Base-by-base conservation (phyloP, 116 monocot species). In the Trichopus zeylanicus region DNA sequence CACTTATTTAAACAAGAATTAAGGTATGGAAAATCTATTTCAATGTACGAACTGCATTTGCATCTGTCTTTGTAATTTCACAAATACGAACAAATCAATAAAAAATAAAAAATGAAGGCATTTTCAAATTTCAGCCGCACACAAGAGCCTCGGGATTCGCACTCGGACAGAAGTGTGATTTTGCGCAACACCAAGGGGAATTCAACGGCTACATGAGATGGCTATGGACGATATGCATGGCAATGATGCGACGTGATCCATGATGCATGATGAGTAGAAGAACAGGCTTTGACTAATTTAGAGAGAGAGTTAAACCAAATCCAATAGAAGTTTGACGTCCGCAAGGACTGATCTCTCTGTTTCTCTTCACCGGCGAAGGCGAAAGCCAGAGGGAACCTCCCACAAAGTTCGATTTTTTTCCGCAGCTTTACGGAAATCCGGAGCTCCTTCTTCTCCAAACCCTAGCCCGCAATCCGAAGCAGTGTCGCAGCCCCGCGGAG, bases 281-380 rank as follows among this genome's bases (percentile, higher is more conserved):
- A 49, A 49, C 23, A 24, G 19, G 49, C 23, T 49, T 49, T 42
- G 42, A 13, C 16, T 1, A 42, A 13, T 42, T 42, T 42, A 42
- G n/a, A 42, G 42, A 3, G 49, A 49, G 57, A 16, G 33, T 57
- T 57, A 7, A 32, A 57, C 20, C n/a, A 31, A 57, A 57, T 31
- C 31, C 22, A 32, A 57, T 57, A 9, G 18, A 31, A 57, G n/a
- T 57, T 57, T 57, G 57, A 57, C 57, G 57, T 57, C 57, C 57
- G 57, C 57, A 2, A 57, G 6, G 31, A 31, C 31, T n/a, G 20
- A 4, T 24, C 23, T 42, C n/a, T 42, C 49, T 49, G 21, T 49
- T 22, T 49, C 48, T 48, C 37, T 21, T 48, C 48, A 11, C 15
- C 46, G 46, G 8, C 46, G 49, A 15, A 42, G 42, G n/a, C 42